Base-by-base conservation (phyloP, 2,329 filamentous ascomycete genomes). In the Cytospora leucostoma region DNA sequence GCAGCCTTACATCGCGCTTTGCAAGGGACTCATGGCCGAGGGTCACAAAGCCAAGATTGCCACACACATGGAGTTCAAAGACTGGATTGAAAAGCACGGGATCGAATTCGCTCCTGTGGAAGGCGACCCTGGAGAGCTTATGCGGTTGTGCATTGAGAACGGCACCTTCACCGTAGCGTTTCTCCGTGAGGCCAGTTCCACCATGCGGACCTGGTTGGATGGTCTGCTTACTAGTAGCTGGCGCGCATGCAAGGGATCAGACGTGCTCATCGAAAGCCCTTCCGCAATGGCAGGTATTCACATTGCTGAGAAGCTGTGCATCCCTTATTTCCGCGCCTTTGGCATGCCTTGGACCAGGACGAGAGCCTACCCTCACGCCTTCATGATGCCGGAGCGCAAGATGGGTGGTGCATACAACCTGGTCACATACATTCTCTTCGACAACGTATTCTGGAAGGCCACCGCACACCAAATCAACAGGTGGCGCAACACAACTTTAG, bases 301-400 rank as follows among this genome's bases (percentile, higher is more conserved):
- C 74, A 96, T 99, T 68, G 95, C 95, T 1, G 95, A 99, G 77
- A 92, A 93, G 32, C 82, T 99, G 2, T 83, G 86, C 15, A 96
- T 99, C 52, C 95, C 95, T 0, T 99, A 99, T 75, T 98, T 98
- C 79, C 88, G 95, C 62, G 94, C 93, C 0, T 99, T 99, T 73
- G 96, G 93, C 19, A 99, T 99, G 95, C 95, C 95, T 0, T 99
- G 95, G 95, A 97, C 95, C 0, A 88, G 93, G 56, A 99, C 95
- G 17, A 84, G 95, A 59, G 93, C 94, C 0, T 99, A 99, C 71
- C 95, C 95, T 2, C 95, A 99, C 75, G 95, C 95, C 0, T 99
- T 99, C 76, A 90, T 94, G 33, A 93, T 96, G 66, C 91, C 93
- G 1, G 91, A 96, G 66, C 88, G 91, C 75, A 97, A 96, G 78